Evolutionary conservation across 164 flowering plant genomes (phyloP).

Genomic region (Akebia trifoliata): DNA sequence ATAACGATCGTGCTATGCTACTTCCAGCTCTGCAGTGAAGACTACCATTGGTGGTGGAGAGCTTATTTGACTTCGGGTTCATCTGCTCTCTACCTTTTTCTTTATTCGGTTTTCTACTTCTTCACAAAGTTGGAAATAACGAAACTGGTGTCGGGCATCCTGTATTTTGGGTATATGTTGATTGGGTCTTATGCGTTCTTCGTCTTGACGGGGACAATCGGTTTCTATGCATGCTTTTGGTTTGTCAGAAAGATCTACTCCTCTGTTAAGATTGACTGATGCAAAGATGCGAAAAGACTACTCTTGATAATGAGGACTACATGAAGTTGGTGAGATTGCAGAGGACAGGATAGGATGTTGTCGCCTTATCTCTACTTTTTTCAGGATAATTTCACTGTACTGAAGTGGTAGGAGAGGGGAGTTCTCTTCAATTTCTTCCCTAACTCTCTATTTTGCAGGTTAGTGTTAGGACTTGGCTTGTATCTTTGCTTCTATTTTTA

Average conservation of each 20-base stretch:
- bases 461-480: too few relatives aligned
- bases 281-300: neutral
- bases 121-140: constrained; percentile 17
- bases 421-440: too few relatives aligned
- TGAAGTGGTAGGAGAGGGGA: too few relatives aligned
- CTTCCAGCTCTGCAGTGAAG: constrained; percentile 20
- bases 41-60: constrained; percentile 20
- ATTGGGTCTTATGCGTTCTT: constrained; percentile 13
- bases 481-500: too few relatives aligned
- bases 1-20: constrained; percentile 19
- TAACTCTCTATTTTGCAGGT: too few relatives aligned
- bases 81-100: constrained; percentile 18
- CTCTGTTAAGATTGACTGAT: constrained; percentile 18
- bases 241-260: constrained; percentile 19
- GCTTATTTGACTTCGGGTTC: constrained; percentile 17
- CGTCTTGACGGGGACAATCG: constrained; percentile 17
- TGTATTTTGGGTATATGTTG: constrained; percentile 17
- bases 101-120: constrained; percentile 17
- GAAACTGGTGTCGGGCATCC: constrained; percentile 14
- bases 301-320: neutral
- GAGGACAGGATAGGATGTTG: too few relatives aligned
- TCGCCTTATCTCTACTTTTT: too few relatives aligned
- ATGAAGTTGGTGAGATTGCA: constrained; percentile 4
- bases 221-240: constrained; percentile 18
- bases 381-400: too few relatives aligned